Conservation (phyloP, 495 filamentous ascomycete species). For the Penicillium verhagenii region DNA sequence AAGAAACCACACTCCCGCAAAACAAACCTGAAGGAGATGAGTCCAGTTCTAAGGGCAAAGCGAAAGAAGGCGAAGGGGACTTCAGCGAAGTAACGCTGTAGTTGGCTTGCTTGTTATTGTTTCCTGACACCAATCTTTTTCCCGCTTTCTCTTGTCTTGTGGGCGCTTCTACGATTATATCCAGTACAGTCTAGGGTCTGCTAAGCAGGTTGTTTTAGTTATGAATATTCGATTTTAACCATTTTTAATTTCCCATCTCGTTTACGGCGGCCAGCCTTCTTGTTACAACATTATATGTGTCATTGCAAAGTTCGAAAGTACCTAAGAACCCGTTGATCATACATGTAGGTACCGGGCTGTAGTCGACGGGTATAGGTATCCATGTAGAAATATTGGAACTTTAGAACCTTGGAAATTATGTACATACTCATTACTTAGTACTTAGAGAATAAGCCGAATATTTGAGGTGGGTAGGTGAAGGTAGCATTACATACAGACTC, state of each 20-base stretch:
- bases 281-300: conserved; percentile 18
- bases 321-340: too few species aligned
- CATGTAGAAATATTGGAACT: too few species aligned
- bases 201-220: conserved; percentile 10
- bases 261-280: conserved; percentile 30
- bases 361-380: too few species aligned
- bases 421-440: too few species aligned
- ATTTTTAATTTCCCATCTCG: conserved; percentile 7
- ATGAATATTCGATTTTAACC: conserved; percentile 11
- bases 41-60: conserved; percentile 26
- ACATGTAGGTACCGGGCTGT: too few species aligned
- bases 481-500: too few species aligned
- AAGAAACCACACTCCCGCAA: conserved; percentile 27
- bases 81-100: conserved; percentile 45
- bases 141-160: neutral
- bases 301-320: neutral
- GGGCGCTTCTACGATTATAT: conserved; percentile 22
- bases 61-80: conserved; percentile 38
- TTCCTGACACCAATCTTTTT: neutral
- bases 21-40: conserved; percentile 20
- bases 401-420: too few species aligned
- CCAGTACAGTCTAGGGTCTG: conserved; percentile 20
- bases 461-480: too few species aligned
- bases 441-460: too few species aligned
- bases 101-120: conserved; percentile 4